Evolutionary conservation across 371 early-diverging fungal genomes (phyloP).

Genomic region (Apophysomyces sp.): DNA sequence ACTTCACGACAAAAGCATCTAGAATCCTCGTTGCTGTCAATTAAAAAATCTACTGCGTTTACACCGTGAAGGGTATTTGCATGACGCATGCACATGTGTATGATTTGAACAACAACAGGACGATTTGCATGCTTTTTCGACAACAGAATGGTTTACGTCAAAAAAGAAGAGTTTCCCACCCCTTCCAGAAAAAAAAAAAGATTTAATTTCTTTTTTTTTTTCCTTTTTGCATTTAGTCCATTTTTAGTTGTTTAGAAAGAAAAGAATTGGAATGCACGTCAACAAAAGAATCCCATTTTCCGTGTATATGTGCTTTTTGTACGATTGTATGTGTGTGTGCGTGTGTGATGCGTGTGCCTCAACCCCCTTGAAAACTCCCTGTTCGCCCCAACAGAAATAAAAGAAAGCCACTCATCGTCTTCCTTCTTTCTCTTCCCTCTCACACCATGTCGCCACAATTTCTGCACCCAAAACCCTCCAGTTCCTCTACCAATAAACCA

Average conservation of each 20-base stretch:
- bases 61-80: neutral
- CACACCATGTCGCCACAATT: neutral
- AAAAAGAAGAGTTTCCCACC: neutral
- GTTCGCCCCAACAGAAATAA: neutral
- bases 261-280: neutral
- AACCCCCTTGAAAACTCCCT: neutral
- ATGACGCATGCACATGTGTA: slow-evolving; percentile 2
- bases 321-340: neutral
- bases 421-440: neutral
- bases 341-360: neutral
- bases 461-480: neutral
- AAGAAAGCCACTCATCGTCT: neutral
- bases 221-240: neutral
- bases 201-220: neutral
- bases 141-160: neutral
- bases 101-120: neutral
- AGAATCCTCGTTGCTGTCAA: neutral
- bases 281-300: neutral
- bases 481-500: slow-evolving; percentile 4
- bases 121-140: neutral
- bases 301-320: no score
- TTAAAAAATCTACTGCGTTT: neutral
- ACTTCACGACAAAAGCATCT: neutral
- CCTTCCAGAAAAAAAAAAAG: neutral
- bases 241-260: neutral